Evolutionary conservation across 2,329 filamentous ascomycete species (phyloP).

Genomic region (Hymenoscyphus infarciens): DNA sequence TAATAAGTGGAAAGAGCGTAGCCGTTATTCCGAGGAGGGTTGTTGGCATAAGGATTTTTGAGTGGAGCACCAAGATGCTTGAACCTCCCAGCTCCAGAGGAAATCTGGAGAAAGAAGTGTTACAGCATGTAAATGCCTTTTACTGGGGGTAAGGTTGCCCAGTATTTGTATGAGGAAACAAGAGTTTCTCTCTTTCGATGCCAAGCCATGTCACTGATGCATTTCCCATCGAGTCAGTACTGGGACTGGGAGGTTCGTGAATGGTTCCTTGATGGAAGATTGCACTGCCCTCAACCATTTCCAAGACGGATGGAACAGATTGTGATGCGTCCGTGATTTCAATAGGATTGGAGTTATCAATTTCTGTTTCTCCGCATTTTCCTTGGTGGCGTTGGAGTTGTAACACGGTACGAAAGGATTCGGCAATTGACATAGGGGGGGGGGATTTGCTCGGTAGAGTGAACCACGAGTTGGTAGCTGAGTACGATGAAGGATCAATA

Average conservation of each 20-base stretch:
- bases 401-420: too few relatives aligned
- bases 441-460: too few relatives aligned
- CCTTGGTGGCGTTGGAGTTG: neutral
- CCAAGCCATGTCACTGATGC: neutral
- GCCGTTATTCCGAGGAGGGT: neutral
- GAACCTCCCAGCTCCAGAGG: neutral
- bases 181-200: neutral
- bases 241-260: neutral
- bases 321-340: neutral
- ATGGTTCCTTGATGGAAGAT: neutral
- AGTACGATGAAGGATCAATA: conserved; percentile 1
- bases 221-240: neutral
- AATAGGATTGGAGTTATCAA: neutral
- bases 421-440: too few relatives aligned
- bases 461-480: too few relatives aligned
- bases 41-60: neutral
- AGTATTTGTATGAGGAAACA: neutral
- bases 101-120: neutral
- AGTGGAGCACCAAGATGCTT: neutral
- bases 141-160: neutral
- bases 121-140: neutral
- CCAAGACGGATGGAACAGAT: neutral
- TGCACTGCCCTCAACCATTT: neutral
- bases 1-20: neutral
- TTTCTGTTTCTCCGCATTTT: neutral